Evolutionary conservation across 2,329 filamentous ascomycete species (phyloP), one percentile per base, ranked within the genome.

Genomic region (Dothideomycetidae sp.): DNA sequence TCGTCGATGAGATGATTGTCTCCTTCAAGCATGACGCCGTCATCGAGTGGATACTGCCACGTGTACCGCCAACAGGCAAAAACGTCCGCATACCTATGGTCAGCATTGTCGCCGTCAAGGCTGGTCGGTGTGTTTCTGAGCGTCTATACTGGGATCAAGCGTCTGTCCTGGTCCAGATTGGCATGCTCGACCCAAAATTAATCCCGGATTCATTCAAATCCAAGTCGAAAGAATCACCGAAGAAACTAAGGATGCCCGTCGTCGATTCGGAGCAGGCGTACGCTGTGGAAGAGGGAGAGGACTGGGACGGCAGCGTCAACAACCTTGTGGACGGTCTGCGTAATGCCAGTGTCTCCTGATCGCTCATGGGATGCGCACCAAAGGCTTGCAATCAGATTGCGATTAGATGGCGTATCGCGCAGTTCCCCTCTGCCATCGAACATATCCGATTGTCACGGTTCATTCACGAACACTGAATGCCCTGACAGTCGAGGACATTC

Each of bases 131-230:
- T 10, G 70, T 64, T 52, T 66, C 64, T 12, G 72, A 76, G 50
- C 63, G 73, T 36, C 54, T 73, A 3, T 75, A 75, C 48, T 76
- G 71, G 71, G 72, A 75, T 46, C 72, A 76, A 46, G 71, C 72
- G 7, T 68, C 61, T 33, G 71, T 75, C 5, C 50, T 76, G 10
- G 66, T 74, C 31, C 71, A 75, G 48, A 57, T 71, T 0, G 72
- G 72, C 0, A 47, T 75, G 41, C 41, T 75, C 34, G 68, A 74
- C 53, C 63, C 69, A n/a, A 68, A 71, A 40, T 46, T 62, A 2
- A 59, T 74, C 13, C 67, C 69, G 0, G 53, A 62, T 28, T 53
- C 58, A 7, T 57, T 61, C 26, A 58, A 41, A 18, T 17, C 10
- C 26, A 37, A 15, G 15, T 15, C 7, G 3, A 31, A 37, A 16